These are phyloP conservation scores for Phytophthora tubulina DNA, from an alignment of 352 stramenopile species.

Conservation along the genomic window DNA sequence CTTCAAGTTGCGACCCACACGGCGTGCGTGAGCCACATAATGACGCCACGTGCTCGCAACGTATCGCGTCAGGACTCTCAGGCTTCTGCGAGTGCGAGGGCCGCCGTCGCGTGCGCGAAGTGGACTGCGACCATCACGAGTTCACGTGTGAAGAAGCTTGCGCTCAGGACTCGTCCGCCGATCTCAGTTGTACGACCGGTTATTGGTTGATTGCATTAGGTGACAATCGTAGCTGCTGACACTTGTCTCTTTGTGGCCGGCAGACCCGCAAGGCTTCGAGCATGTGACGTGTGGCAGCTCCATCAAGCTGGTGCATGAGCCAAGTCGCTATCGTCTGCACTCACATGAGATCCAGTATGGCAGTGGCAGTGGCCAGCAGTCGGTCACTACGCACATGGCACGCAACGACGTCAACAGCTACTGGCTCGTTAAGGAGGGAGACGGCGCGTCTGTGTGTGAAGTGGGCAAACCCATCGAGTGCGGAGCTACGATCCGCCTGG, in stretches of 20 bases:
- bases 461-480: constrained; percentile 70
- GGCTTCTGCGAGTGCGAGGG: constrained; percentile 86
- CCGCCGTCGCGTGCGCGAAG: constrained; percentile 81
- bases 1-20: constrained; percentile 73
- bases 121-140: constrained; percentile 78
- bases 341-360: constrained; percentile 88
- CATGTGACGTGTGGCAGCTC: constrained; percentile 86
- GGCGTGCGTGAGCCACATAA: constrained; percentile 69
- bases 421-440: constrained; percentile 87
- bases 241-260: constrained; percentile 13
- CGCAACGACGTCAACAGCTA: constrained; percentile 89
- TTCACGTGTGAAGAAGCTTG: constrained; percentile 84
- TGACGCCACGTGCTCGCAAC: constrained; percentile 64
- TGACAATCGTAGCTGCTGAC: constrained; percentile 7
- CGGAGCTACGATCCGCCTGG: constrained; percentile 71
- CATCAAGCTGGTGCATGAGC: constrained; percentile 86
- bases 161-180: constrained; percentile 69
- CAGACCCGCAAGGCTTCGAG: constrained; percentile 81
- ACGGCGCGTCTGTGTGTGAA: constrained; percentile 54
- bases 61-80: constrained; percentile 58
- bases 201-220: neutral
- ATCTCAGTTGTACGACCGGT: constrained; percentile 70
- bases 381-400: constrained; percentile 70
- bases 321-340: constrained; percentile 79
- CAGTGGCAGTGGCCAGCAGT: constrained; percentile 83